These are phyloP conservation scores for Eimeria maxima DNA, from an alignment of 169 alveolate genomes.

Conservation along the genomic window DNA sequence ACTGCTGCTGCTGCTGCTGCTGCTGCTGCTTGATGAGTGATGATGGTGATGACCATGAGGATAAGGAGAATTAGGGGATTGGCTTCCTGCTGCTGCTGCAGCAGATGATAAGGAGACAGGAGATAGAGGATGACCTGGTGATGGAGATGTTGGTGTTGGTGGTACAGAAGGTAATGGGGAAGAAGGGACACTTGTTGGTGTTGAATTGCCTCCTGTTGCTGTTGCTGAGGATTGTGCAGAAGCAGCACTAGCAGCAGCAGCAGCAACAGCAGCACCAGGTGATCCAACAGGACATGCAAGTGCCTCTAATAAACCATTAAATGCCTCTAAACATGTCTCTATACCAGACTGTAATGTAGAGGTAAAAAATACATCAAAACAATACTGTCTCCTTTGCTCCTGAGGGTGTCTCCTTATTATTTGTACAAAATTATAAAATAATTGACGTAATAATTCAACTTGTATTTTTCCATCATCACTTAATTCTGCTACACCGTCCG, in stretches of 20 bases:
- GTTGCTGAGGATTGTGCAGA: background rate
- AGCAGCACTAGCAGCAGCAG: too few relatives aligned
- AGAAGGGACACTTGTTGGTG: too few relatives aligned
- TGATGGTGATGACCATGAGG: too few relatives aligned
- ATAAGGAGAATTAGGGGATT: too few relatives aligned
- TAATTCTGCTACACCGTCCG: constrained; percentile 48
- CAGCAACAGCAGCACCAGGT: background rate
- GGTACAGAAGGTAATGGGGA: too few relatives aligned
- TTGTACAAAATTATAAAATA: background rate
- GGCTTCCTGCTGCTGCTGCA: background rate
- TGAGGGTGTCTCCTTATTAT: background rate
- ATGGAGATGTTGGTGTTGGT: background rate
- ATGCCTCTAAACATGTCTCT: constrained; percentile 33
- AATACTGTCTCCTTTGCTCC: background rate
- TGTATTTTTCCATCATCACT: constrained; percentile 37
- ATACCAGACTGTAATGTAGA: constrained; percentile 36
- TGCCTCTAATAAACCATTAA: background rate
- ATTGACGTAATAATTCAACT: background rate
- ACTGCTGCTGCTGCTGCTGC: background rate
- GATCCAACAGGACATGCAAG: constrained; percentile 6
- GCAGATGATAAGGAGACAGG: too few relatives aligned
- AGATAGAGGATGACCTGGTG: too few relatives aligned
- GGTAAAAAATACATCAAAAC: constrained; percentile 16
- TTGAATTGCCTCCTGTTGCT: background rate
- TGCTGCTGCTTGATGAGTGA: background rate